Evolutionary conservation across 345 rosid genomes (phyloP).

Genomic region (Clausena lansium): DNA sequence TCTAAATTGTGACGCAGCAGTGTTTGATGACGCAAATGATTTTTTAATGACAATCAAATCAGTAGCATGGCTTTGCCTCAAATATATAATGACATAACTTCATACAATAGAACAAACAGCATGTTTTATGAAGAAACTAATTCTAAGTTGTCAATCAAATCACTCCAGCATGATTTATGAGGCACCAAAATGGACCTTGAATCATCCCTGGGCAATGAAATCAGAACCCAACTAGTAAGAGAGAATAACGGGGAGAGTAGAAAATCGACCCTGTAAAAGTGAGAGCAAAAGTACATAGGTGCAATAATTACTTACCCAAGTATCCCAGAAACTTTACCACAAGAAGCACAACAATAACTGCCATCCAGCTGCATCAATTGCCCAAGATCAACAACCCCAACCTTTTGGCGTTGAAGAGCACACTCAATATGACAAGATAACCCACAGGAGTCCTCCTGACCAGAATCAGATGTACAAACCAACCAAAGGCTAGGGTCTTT

Average conservation of each 20-base stretch:
- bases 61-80: neutral
- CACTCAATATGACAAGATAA: slow-evolving; percentile 93
- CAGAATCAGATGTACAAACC: slow-evolving; percentile 60
- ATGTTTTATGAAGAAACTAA: neutral
- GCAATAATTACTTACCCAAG: slow-evolving; percentile 61
- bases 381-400: slow-evolving; percentile 80
- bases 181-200: neutral
- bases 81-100: neutral
- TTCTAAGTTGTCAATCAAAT: slow-evolving; percentile 7
- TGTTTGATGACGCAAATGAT: neutral
- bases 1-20: neutral
- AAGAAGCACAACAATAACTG: slow-evolving; percentile 88
- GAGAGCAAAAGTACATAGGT: neutral
- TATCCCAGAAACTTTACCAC: slow-evolving; percentile 95
- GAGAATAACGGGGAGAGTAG: neutral
- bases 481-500: slow-evolving; percentile 85
- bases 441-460: slow-evolving; percentile 72
- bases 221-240: slow-evolving; percentile 11
- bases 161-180: neutral
- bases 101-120: neutral
- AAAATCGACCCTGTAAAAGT: neutral
- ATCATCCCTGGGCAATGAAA: neutral
- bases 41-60: neutral
- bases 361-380: slow-evolving; percentile 86
- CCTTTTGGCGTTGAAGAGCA: slow-evolving; percentile 78